Evolutionary conservation across 2,329 filamentous ascomycete genomes (phyloP), one percentile per base, ranked within the genome.

Genomic region (Tolypocladium inflatum): DNA sequence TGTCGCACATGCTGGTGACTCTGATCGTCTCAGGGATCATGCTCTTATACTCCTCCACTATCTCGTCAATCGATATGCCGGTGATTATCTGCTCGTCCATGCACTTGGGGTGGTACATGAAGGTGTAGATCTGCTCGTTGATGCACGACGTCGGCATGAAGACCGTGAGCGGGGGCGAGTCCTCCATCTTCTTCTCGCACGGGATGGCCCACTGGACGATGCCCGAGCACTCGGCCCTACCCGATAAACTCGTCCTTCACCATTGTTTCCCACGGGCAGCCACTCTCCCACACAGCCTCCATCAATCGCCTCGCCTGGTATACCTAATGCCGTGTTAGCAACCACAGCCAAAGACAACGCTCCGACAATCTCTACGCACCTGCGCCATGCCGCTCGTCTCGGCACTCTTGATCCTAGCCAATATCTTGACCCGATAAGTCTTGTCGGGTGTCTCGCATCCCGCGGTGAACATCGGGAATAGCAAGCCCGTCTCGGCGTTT

Each of bases 391-490:
- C 90, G 62, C 86, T 86, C 6, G 80, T 83, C 72, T 93, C 89
- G 1, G 90, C 82, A 21, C 79, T 80, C 67, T 78, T 77, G 67
- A 94, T 78, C 54, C 89, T 78, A 63, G 84, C 80, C 65, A 89
- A 74, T 42, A 93, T 83, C 65, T 83, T 78, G 30, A 74, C 73
- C 55, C 85, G 77, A 63, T 87, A 81, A 3, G 71, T 72, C 39
- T 75, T 66, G 54, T 85, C 80, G 57, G 74, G 74, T 1, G 85
- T 84, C 69, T 94, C 88, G 63, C 89, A 92, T 0, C 90, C 90
- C 1, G 90, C 90, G 1, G 88, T 89, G 70, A 94, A 94, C 73
- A 94, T 85, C 0, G 90, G 90, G 63, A 94, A 92, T 43, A 94
- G 70, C 21, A 90, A 74, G 65, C 88, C 90, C 10, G 84, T 85